Base-by-base conservation (phyloP, 257 asterid genomes). In the Schizonepeta tenuifolia region DNA sequence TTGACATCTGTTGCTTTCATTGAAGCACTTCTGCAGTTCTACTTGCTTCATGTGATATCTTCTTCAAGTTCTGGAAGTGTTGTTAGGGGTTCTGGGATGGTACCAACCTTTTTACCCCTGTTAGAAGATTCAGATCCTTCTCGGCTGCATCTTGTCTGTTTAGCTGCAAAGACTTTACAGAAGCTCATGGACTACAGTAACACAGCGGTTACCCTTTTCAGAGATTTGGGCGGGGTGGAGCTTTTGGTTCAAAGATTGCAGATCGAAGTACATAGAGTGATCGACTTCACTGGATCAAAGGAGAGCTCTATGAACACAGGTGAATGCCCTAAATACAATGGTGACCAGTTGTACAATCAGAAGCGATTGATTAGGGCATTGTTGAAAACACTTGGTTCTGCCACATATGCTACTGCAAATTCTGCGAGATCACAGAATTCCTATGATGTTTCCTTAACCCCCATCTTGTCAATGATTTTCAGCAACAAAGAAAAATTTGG, bases 1-100 rank as follows among this genome's bases (percentile, higher is more conserved):
- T 75, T 86, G 47, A 89, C 96, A 64, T 85, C 91, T 78, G 93
- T 89, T 78, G 86, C 97, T 72, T 90, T 90, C 73, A 87, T 90
- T 56, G 98, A 90, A 85, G 95, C 98, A 15, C 96, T 93, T 74
- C 84, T 93, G 67, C 92, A 90, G 56, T 93, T 93, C 78, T 93
- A 93, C 82, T 80, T 90, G 82, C 86, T 93, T 60, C 98, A 93
- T 76, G 93, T 93, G 67, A 84, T 93, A 81, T 93, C 98, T 35
- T 93, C 98, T 80, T 93, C 98, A 67, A 93, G 92, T 85, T 84
- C 98, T 72, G 98, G 98, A 80, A 90, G 90, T 79, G 89, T 85
- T 75, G 88, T 93, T 70, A 81, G 98, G 80, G 98, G 98, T 63
- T 93, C 98, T 5, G 97, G 98, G 61, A 93, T 93, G 97, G 98